Evolutionary conservation across 495 filamentous ascomycete species (phyloP).

Genomic region (Tuber borchii): DNA sequence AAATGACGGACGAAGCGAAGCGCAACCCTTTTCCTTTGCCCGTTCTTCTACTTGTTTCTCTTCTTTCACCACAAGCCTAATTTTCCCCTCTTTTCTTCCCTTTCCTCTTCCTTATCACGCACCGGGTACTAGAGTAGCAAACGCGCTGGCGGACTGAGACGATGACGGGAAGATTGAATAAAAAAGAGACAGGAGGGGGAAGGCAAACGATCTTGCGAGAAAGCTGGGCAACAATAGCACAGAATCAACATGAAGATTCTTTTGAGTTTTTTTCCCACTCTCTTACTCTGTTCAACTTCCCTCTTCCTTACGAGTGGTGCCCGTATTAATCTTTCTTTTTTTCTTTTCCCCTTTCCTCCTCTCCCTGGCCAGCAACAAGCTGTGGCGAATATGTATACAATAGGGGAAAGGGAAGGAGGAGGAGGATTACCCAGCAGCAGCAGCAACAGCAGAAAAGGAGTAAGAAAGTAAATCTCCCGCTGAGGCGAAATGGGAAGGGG

Average conservation of each 20-base stretch:
- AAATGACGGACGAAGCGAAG: neutral
- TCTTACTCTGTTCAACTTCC: neutral
- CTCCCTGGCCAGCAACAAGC: conserved; percentile 4
- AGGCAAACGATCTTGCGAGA: conserved; percentile 21
- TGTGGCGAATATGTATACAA: conserved; percentile 15
- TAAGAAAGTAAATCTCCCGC: neutral
- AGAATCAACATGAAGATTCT: conserved; percentile 32
- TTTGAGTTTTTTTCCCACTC: neutral
- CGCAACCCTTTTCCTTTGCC: neutral
- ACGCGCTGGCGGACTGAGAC: neutral
- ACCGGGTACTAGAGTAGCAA: neutral
- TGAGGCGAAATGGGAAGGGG: neutral
- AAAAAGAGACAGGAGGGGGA: conserved; percentile 20
- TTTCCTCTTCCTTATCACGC: neutral
- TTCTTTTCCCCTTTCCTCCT: conserved; percentile 12
- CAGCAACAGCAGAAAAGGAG: neutral
- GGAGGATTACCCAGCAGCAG: conserved; percentile 13
- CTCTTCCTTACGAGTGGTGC: conserved; percentile 7
- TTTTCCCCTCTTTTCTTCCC: neutral
- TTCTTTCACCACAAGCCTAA: neutral
- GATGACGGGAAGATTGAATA: conserved; percentile 22
- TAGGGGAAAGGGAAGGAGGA: conserved; percentile 14
- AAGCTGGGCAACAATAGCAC: conserved; percentile 25
- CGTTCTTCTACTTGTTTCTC: neutral
- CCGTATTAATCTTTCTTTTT: conserved; percentile 1